Evolutionary conservation across 495 filamentous ascomycete species (phyloP), one percentile per base, ranked within the genome.

Genomic region (Hypoxylon perforatum): DNA sequence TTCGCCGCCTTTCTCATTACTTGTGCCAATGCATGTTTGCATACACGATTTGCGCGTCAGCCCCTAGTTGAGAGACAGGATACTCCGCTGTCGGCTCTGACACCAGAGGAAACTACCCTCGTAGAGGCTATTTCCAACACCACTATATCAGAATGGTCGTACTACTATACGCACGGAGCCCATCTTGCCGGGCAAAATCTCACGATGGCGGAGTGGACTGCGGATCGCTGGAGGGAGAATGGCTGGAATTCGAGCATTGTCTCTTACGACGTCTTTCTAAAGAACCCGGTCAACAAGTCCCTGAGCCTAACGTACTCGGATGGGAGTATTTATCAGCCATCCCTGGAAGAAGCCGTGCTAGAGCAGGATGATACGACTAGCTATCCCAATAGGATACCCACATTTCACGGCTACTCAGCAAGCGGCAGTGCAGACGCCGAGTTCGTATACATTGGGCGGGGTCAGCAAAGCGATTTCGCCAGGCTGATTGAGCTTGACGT

Each of bases 331-430:
- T 93, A 84, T 65, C 88, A 91, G 69, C 91, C 91, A 11, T 85
- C 78, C 7, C 70, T 97, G 42, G 88, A 91, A 71, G 93, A 97
- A 73, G 90, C 92, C 73, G 84, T 92, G 0, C 78, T 96, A 14
- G 78, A 87, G 3, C 87, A 93, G 63, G 93, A 96, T 73, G 78
- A 82, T 14, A 94, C 92, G 2, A 90, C 85, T 18, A 82, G 87
- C 33, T 78, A 91, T 39, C 75, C 81, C 7, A 81, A 94, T 67
- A 82, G 91, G 38, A 85, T 96, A 39, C 92, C 93, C 0, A 92
- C 88, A 3, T 97, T 97, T 77, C 91, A 97, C 76, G 93, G 93
- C 5, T 96, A 96, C 69, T 93, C 90, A 0, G 91, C 91, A 0
- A 88, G 77, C 54, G 93, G 93, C 0, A 93, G 93, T 67, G 92